Conservation (phyloP, 768 basidiomycete genomes). For the Lentinus brumalis region DNA sequence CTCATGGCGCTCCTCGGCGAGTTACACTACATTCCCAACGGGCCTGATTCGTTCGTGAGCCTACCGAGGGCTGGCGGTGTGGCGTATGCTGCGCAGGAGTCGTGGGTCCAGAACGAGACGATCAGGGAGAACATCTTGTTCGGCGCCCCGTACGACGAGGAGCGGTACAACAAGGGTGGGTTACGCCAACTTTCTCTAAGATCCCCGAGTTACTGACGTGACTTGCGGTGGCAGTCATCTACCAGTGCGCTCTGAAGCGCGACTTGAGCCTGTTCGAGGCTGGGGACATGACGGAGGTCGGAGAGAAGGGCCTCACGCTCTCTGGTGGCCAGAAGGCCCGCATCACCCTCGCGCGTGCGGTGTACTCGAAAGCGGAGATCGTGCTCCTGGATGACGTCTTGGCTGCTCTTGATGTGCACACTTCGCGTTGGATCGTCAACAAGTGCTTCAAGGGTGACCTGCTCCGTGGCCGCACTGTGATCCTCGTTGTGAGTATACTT, state of each 20-base stretch:
- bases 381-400: conserved; percentile 74
- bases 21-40: conserved; percentile 61
- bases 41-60: conserved; percentile 64
- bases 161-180: conserved; percentile 45
- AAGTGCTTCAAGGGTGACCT: conserved; percentile 49
- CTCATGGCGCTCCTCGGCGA: conserved; percentile 60
- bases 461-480: conserved; percentile 47
- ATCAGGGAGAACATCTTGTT: conserved; percentile 62
- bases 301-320: conserved; percentile 46
- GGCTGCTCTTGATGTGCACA: conserved; percentile 53
- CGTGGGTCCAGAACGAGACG: conserved; percentile 84
- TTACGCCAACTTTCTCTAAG: too few relatives aligned
- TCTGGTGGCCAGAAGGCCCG: conserved; percentile 56
- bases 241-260: conserved; percentile 37
- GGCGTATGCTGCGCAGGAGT: conserved; percentile 82
- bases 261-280: conserved; percentile 37
- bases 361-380: conserved; percentile 60
- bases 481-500: conserved; percentile 44
- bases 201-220: neutral
- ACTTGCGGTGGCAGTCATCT: conserved; percentile 28
- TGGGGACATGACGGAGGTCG: conserved; percentile 39
- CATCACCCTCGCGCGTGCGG: conserved; percentile 58
- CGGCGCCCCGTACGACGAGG: conserved; percentile 46
- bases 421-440: conserved; percentile 51
- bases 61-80: conserved; percentile 73